These are phyloP conservation scores for Hemileccinum hortonii DNA, from an alignment of 1,284 basidiomycete genomes.

Conservation along the genomic window DNA sequence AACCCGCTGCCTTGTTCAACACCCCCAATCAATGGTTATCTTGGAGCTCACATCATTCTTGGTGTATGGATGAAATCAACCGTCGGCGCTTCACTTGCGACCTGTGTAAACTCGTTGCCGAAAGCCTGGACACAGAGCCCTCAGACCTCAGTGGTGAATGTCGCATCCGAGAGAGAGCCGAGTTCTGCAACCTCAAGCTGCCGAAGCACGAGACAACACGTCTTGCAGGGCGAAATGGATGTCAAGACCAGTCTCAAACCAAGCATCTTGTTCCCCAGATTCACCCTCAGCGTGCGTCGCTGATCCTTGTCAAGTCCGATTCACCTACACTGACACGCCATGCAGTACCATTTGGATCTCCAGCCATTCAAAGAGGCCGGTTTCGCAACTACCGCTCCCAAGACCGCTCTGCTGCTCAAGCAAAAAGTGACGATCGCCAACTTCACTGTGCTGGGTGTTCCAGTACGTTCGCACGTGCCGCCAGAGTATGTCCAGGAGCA, in stretches of 20 bases:
- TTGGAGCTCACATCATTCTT: not conserved
- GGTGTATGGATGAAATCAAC: constrained; percentile 20
- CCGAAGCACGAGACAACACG: not conserved
- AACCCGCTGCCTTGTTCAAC: not conserved
- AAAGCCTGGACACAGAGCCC: constrained; percentile 16
- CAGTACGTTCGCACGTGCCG: constrained; percentile 42
- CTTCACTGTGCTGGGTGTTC: constrained; percentile 42
- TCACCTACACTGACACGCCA: too few relatives aligned
- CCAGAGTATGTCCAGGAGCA: constrained; percentile 31
- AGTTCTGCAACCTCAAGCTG: constrained; percentile 13
- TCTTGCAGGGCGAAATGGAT: too few relatives aligned
- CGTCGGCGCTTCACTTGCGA: constrained; percentile 10
- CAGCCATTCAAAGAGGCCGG: too few relatives aligned
- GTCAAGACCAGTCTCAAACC: too few relatives aligned
- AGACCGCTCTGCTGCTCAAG: too few relatives aligned
- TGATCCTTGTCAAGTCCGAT: too few relatives aligned
- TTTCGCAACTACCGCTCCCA: too few relatives aligned
- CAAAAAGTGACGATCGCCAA: constrained; percentile 45
- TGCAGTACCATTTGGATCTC: too few relatives aligned
- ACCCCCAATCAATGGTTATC: not conserved
- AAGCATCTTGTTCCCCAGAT: too few relatives aligned
- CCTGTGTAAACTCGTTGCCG: constrained; percentile 16
- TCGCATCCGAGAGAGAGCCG: not conserved
- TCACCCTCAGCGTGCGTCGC: too few relatives aligned
- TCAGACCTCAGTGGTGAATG: constrained; percentile 10